These are phyloP conservation scores for Oryza brachyantha DNA, from an alignment of 176 grass and related monocot species.

Conservation along the genomic window DNA sequence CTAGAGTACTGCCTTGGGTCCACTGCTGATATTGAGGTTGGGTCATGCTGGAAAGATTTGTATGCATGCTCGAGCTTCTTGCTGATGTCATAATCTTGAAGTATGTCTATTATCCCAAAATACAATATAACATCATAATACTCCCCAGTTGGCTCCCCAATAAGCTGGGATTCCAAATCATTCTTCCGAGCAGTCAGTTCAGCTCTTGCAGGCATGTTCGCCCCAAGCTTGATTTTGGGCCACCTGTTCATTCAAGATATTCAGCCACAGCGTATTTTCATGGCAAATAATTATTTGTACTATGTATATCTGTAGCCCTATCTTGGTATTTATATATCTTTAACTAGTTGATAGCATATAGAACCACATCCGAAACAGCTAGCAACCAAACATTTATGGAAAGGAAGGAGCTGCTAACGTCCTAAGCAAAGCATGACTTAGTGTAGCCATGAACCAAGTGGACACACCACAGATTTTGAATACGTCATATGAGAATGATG, in stretches of 20 bases:
- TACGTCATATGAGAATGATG: conserved; percentile 32
- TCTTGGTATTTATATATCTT: neutral
- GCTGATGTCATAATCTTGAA: conserved; percentile 96
- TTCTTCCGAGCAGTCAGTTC: conserved; percentile 52
- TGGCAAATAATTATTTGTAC: neutral
- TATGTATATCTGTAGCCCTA: neutral
- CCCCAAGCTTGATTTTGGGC: conserved; percentile 57
- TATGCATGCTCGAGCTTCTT: conserved; percentile 94
- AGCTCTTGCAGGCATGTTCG: conserved; percentile 63
- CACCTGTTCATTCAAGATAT: conserved; percentile 40
- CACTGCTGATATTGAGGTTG: conserved; percentile 82
- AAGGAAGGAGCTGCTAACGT: conserved; percentile 1
- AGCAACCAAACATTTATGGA: neutral
- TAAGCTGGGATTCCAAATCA: conserved; percentile 47
- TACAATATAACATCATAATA: conserved; percentile 66
- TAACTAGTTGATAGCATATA: neutral
- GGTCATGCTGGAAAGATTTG: conserved; percentile 80
- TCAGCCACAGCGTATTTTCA: neutral
- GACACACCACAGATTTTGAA: conserved; percentile 23
- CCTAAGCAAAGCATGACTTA: neutral
- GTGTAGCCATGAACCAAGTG: conserved; percentile 18
- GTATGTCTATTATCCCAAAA: conserved; percentile 96
- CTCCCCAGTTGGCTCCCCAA: conserved; percentile 67
- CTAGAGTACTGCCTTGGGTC: conserved; percentile 76
- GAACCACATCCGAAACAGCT: neutral